Conservation (phyloP, 2,329 filamentous ascomycete genomes). For the Fusarium setosum region DNA sequence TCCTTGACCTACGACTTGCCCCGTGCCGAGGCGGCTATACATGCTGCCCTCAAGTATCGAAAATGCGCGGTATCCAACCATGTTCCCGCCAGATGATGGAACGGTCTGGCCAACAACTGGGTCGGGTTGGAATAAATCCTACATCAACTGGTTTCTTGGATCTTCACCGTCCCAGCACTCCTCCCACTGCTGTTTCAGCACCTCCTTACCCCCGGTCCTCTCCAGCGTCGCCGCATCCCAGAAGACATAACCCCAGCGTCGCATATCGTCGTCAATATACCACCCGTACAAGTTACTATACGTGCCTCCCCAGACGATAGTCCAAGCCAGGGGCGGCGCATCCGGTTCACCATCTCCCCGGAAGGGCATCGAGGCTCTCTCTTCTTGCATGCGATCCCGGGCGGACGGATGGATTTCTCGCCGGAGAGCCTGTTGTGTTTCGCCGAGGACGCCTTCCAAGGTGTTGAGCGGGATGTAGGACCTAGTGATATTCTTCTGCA, state of each 20-base stretch:
- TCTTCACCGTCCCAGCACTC: background rate
- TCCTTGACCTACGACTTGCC: too few relatives aligned
- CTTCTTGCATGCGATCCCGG: background rate
- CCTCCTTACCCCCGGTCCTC: background rate
- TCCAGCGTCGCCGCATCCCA: conserved; percentile 15
- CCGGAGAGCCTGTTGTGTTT: background rate
- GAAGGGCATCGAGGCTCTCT: background rate
- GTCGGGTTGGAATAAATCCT: too few relatives aligned
- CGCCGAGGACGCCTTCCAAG: background rate
- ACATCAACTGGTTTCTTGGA: too few relatives aligned
- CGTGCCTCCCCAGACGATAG: conserved; percentile 3
- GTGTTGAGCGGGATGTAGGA: background rate
- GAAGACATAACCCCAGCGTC: conserved; percentile 20
- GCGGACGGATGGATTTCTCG: background rate
- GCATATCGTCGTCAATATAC: background rate
- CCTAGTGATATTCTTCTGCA: background rate
- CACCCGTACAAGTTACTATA: conserved; percentile 13
- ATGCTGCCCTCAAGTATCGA: too few relatives aligned
- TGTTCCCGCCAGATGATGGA: too few relatives aligned
- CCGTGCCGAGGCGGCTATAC: too few relatives aligned
- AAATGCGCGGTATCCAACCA: too few relatives aligned
- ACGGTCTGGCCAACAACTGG: too few relatives aligned
- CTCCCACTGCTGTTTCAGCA: background rate
- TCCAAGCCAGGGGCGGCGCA: conserved; percentile 16
- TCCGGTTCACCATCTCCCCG: conserved; percentile 1